Evolutionary conservation across 306 rosid genomes (phyloP), one percentile per base, ranked within the genome.

Genomic region (Lathyrus oleraceus): DNA sequence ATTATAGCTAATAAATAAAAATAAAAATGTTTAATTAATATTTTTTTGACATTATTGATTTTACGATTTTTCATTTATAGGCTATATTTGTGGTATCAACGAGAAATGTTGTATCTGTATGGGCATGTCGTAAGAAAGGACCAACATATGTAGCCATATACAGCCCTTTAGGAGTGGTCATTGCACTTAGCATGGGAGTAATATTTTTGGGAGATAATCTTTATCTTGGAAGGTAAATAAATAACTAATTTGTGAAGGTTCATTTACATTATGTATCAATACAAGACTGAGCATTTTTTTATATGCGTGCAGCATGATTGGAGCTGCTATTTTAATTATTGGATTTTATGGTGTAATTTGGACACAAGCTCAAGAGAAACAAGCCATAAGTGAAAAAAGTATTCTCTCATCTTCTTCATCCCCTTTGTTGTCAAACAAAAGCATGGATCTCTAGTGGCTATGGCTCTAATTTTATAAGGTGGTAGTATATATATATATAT

Each of bases 261-360:
- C 7, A 32, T 63, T 15, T 23, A 9, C 36, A 21, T 20, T 14
- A 1, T 60, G 38, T 14, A 13, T 40, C 39, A 13, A 13, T 15
- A 0, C 9, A 58, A 30, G 39, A 19, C 2, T 42, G 4, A 8
- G 35, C 1, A 0, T 28, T 21, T 21, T 54, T 43, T 16, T n/a
- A 6, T 73, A 16, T 21, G 35, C 27, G 48, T 70, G 27, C 74
- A 85, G 86, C 61, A 2, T 83, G 57, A 69, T 86, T 61, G 90
- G 90, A 47, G 79, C 72, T 7, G 62, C 20, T 4, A 47, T 61
- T 61, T 75, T 81, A 23, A 82, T 69, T 16, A 20, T 81, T 25
- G 90, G 87, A 49, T 86, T 86, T 65, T 86, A 83, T 74, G 76
- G 59, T 16, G 86, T 86, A 58, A 66, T 86, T 36, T 86, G 90